Conservation (phyloP, 2,329 filamentous ascomycete species). For the Claviceps maximensis region DNA sequence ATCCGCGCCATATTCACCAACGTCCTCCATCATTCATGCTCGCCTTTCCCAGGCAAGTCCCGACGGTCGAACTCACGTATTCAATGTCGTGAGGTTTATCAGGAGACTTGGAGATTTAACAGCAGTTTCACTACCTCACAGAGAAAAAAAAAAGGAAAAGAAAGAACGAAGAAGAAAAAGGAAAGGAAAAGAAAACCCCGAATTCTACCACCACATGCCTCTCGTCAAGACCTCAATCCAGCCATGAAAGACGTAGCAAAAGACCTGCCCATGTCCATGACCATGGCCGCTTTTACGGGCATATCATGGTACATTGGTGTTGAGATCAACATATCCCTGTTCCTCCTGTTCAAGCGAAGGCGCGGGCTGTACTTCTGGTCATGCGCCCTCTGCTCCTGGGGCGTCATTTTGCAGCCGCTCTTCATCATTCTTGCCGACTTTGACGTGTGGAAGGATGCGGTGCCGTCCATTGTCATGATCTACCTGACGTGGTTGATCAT, state of each 20-base stretch:
- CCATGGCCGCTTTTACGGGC: constrained; percentile 23
- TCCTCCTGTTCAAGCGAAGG: constrained; percentile 17
- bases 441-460: constrained; percentile 8
- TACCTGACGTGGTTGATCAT: constrained; percentile 23
- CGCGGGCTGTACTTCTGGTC: constrained; percentile 22
- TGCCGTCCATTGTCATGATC: constrained; percentile 9
- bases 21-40: too few species aligned
- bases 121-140: too few species aligned
- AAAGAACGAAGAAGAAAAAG: too few species aligned
- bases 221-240: too few species aligned
- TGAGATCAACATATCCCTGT: constrained; percentile 17
- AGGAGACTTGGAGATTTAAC: too few species aligned
- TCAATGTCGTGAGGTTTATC: too few species aligned
- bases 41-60: too few species aligned
- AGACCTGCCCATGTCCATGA: constrained; percentile 17
- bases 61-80: too few species aligned
- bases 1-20: too few species aligned
- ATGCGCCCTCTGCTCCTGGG: constrained; percentile 16
- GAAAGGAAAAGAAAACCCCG: background rate
- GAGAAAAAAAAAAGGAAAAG: too few species aligned
- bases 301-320: constrained; percentile 20
- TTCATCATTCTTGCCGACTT: constrained; percentile 30
- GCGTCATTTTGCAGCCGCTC: constrained; percentile 20
- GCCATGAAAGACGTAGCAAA: constrained; percentile 10
- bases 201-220: background rate